phyloP scores from a whole-genome alignment of 2,329 filamentous ascomycete genomes.

The Epichloe sp. region DNA sequence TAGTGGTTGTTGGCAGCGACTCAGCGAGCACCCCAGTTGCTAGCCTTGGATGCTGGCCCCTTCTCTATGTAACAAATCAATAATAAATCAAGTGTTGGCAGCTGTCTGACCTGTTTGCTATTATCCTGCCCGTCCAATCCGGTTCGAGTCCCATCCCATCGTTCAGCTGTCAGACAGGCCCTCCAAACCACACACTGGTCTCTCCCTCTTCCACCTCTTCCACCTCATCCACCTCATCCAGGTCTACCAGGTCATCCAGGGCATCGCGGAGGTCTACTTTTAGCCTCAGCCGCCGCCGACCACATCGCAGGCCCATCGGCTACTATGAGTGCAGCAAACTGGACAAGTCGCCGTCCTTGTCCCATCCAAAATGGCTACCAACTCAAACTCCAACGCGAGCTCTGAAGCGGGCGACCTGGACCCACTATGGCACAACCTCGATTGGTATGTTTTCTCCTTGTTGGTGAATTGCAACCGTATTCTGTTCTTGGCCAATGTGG shows the following conservation, averaged over 20 bases:
- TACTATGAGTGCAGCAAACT: constrained; percentile 9
- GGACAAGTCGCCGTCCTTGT: constrained; percentile 13
- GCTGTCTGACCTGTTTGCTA: too few species aligned
- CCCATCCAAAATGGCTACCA: constrained; percentile 14
- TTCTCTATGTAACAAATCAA: too few species aligned
- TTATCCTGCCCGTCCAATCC: too few species aligned
- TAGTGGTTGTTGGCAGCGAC: too few species aligned
- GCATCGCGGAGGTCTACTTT: not conserved
- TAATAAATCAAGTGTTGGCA: too few species aligned
- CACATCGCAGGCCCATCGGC: not conserved
- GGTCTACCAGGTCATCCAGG: not conserved
- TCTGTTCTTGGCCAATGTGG: not conserved
- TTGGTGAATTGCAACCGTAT: not conserved
- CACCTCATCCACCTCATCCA: not conserved
- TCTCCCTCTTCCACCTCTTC: not conserved
- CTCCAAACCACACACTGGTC: not conserved
- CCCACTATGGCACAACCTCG: constrained; percentile 61
- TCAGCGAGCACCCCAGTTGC: too few species aligned
- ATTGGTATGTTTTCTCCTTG: constrained; percentile 45
- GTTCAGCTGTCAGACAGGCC: too few species aligned
- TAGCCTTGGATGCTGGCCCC: too few species aligned
- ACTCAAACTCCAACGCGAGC: constrained; percentile 13
- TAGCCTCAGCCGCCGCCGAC: constrained; percentile 1
- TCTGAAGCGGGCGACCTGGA: constrained; percentile 25
- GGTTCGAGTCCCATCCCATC: too few species aligned